Conservation (phyloP, 2,329 filamentous ascomycete species). For the Xylariaceae sp. region DNA sequence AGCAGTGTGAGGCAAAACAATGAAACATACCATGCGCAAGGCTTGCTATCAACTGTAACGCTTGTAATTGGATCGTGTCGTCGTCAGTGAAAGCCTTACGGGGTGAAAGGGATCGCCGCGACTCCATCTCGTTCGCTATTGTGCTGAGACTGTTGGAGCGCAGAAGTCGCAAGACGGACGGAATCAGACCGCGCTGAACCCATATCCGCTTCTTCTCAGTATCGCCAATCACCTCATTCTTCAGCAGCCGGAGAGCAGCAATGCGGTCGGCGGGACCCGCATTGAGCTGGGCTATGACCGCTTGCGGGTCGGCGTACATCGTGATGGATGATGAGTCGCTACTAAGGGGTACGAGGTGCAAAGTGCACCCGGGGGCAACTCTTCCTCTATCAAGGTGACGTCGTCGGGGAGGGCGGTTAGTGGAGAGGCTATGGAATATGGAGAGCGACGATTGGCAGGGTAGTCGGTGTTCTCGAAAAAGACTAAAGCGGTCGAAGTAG, state of each 20-base stretch:
- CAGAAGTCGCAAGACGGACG: conserved; percentile 48
- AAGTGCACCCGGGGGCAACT: conserved; percentile 2
- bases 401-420: neutral
- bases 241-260: conserved; percentile 63
- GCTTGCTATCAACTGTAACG: conserved; percentile 77
- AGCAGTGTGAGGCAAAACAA: neutral
- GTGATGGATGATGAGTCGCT: conserved; percentile 10
- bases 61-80: conserved; percentile 66
- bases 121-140: conserved; percentile 39
- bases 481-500: neutral
- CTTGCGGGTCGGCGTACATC: conserved; percentile 27
- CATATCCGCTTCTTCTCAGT: conserved; percentile 78
- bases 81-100: conserved; percentile 49
- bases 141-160: conserved; percentile 31
- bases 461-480: conserved; percentile 6
- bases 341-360: conserved; percentile 4
- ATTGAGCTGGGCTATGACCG: conserved; percentile 32
- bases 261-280: conserved; percentile 51
- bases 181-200: conserved; percentile 63
- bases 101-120: conserved; percentile 29
- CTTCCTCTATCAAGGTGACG: neutral
- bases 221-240: conserved; percentile 87
- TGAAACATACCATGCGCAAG: conserved; percentile 67
- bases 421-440: neutral
- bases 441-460: neutral